These are phyloP conservation scores for Maudiozyma saulgeensis DNA, from an alignment of 805 yeast genomes.

Conservation along the genomic window DNA sequence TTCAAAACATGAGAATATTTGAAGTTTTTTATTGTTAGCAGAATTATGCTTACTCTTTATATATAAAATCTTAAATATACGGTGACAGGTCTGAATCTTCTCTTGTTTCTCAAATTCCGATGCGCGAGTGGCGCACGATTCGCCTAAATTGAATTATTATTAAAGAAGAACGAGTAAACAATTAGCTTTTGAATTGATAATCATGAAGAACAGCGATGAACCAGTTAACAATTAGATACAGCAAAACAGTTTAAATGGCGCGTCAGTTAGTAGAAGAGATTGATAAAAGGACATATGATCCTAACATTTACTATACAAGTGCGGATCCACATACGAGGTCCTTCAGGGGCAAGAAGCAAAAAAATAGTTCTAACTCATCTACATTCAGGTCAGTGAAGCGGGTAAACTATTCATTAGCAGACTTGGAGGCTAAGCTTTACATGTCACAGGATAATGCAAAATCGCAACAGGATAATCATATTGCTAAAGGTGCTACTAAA, in stretches of 20 bases:
- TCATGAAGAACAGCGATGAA: no score
- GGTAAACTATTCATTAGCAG: slow-evolving; percentile 29
- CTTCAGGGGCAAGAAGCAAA: slow-evolving; percentile 11
- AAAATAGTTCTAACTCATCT: slow-evolving; percentile 7
- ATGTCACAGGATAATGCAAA: slow-evolving; percentile 2
- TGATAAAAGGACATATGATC: slow-evolving; percentile 25
- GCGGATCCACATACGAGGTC: slow-evolving; percentile 15
- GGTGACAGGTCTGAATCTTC: no score
- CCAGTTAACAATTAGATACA: no score
- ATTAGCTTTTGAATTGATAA: no score
- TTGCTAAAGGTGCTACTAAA: slow-evolving; percentile 9
- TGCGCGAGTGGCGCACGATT: no score
- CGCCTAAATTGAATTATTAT: no score
- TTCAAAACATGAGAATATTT: no score
- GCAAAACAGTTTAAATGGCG: background rate
- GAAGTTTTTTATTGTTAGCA: no score
- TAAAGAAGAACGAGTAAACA: no score
- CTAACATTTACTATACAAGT: slow-evolving; percentile 26
- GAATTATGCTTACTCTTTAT: no score
- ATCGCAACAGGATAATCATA: background rate
- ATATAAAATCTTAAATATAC: no score
- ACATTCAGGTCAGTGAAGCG: slow-evolving; percentile 24
- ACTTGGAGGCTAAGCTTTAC: slow-evolving; percentile 25
- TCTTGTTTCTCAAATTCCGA: no score
- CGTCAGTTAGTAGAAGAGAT: slow-evolving; percentile 25